Conservation (phyloP, 2,329 filamentous ascomycete genomes). For the Clonostachys rosea region DNA sequence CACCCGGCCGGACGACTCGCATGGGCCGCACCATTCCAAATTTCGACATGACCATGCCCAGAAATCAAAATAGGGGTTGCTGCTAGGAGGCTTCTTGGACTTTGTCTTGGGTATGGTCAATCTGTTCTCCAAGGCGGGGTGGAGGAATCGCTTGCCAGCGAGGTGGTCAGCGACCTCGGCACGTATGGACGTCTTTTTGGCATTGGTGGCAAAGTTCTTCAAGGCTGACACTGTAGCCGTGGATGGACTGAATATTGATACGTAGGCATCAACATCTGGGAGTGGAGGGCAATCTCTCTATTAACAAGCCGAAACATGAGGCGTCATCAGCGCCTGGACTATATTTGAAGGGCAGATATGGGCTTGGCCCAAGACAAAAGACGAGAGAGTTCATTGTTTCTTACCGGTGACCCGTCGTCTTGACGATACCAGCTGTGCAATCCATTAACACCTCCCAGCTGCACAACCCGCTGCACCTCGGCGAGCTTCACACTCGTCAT, state of each 20-base stretch:
- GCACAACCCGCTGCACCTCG: constrained; percentile 41
- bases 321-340: background rate
- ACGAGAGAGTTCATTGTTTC: constrained; percentile 2
- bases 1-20: constrained; percentile 42
- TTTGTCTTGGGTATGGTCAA: constrained; percentile 41
- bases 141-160: constrained; percentile 42
- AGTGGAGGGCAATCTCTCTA: constrained; percentile 42
- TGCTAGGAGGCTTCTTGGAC: constrained; percentile 28
- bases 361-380: too few relatives aligned
- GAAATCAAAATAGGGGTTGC: constrained; percentile 65
- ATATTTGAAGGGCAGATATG: background rate
- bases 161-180: constrained; percentile 52
- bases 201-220: constrained; percentile 59
- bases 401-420: constrained; percentile 24
- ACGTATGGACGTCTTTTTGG: constrained; percentile 57
- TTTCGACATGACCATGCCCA: constrained; percentile 61
- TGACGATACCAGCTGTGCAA: constrained; percentile 44
- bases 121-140: constrained; percentile 29
- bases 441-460: constrained; percentile 35
- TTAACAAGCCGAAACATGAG: background rate
- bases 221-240: constrained; percentile 58
- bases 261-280: constrained; percentile 62
- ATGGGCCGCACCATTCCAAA: constrained; percentile 62
- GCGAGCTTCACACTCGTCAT: constrained; percentile 41
- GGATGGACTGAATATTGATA: constrained; percentile 57